Percentiles rank a stretch among this genome's conserved stretches.
phyloP scores from a whole-genome alignment of 2,329 filamentous ascomycete species.

The Colletotrichum navitas region DNA sequence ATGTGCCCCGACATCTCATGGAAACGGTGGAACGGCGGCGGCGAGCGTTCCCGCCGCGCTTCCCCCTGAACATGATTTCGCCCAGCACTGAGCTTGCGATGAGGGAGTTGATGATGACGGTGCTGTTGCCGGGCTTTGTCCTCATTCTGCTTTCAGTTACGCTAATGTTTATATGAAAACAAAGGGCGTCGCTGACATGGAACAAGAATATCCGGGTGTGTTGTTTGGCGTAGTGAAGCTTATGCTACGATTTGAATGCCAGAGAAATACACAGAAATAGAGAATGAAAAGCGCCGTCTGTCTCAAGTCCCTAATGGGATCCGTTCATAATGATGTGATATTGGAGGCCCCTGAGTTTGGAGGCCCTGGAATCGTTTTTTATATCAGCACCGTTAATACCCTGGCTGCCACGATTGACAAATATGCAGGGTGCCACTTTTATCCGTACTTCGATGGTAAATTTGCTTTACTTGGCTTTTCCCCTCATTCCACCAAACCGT shows the following conservation, averaged over 20 bases:
- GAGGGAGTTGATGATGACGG: constrained; percentile 27
- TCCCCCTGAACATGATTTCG: constrained; percentile 29
- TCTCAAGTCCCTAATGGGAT: neutral
- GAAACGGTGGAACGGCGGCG: constrained; percentile 38
- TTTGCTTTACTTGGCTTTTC: neutral
- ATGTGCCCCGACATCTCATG: constrained; percentile 45
- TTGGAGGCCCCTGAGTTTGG: neutral
- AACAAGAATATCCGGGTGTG: fast-evolving
- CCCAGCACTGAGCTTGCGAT: constrained; percentile 28
- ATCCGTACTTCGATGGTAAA: neutral
- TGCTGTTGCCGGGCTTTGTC: constrained; percentile 21
- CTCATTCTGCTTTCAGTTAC: constrained; percentile 17
- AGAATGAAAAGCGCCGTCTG: neutral
- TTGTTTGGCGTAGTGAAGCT: too few species aligned
- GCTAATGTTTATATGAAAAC: constrained; percentile 3
- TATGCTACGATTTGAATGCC: neutral
- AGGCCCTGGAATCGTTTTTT: too few species aligned
- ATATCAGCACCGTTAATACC: neutral
- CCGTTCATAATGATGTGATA: too few species aligned
- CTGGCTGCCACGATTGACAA: neutral
- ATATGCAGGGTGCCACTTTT: constrained; percentile 2
- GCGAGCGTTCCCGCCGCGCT: constrained; percentile 23
- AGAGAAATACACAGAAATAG: neutral
- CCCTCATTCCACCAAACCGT: constrained; percentile 3
- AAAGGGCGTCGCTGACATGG: neutral